Evolutionary conservation across 192 early-diverging fungal genomes (phyloP), one percentile per base, ranked within the genome.

Genomic region (Backusella westeae): DNA sequence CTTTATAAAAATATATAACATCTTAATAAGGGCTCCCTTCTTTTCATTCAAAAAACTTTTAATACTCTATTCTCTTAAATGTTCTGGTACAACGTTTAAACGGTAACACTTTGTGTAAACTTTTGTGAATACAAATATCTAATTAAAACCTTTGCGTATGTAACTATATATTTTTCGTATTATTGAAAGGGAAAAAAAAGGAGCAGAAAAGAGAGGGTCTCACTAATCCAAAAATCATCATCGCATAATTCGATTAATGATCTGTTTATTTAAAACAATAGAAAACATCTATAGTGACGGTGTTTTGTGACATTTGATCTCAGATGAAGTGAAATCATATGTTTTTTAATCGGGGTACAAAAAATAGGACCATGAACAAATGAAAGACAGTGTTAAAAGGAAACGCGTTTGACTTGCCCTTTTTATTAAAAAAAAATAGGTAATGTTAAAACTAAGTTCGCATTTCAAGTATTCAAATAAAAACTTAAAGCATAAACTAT

Each of bases 271-370:
- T n/a, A 26, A 8, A 3, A 63, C 23, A 63, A 26, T 63, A 14
- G 56, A 63, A 63, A 63, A 29, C 56, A 63, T 63, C 56, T 63
- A 63, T 15, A 5, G 56, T 63, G 56, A 63, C 56, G 9, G 56
- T 29, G 46, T 63, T 63, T 23, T 63, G 56, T 63, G 56, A 63
- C 56, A 23, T 63, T 63, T 63, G 56, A 63, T 63, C 56, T 63
- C 56, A 63, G 56, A 63, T 63, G 56, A 29, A 63, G 26, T 23
- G 17, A 49, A n/a, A 26, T 59, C 56, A 59, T 63, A 29, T 63
- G 56, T 63, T 63, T 39, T 63, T 63, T 29, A 44, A 63, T 63
- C 56, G 56, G 56, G 10, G 56, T 63, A 63, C 56, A 63, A 29
- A 63, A 53, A 26, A 63, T 4, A 23, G 23, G 3, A 29, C 4